Evolutionary conservation across 495 filamentous ascomycete species (phyloP), one percentile per base, ranked within the genome.

Genomic region (Aspergillus bridgeri): DNA sequence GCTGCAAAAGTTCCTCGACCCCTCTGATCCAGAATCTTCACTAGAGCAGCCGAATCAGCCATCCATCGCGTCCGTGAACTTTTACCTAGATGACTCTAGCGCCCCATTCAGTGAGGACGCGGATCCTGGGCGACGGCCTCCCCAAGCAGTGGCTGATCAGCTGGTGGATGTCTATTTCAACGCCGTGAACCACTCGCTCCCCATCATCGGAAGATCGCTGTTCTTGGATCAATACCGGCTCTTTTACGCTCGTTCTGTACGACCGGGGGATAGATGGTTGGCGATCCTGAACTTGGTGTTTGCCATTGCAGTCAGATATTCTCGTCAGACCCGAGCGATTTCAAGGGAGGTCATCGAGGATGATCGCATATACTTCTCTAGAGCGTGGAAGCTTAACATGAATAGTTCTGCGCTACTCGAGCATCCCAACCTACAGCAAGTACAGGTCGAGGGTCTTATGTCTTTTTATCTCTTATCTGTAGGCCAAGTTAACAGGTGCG

Each of bases 211-310:
- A 7, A 81, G 80, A 49, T 60, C 51, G 9, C 64, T 70, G n/a
- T 80, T 81, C 29, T 48, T 73, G 27, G 55, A 56, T 25, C 78
- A 82, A 53, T 77, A 73, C 59, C 70, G 65, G 44, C 68, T 65
- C 4, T 77, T 74, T 42, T 79, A 73, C 49, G 65, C 67, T 24
- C 53, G 68, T 9, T 68, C 60, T 19, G 61, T 71, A 25, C 66
- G 70, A 42, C 74, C 77, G 19, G 71, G 75, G 2, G 74, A 69
- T 18, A 71, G 77, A 48, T 88, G 83, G 83, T 67, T 84, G 46
- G 80, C 82, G 0, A 80, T 83, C 18, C 59, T 88, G 20, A 88
- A 89, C 65, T 59, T 87, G n/a, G 75, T 88, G 29, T 87, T 89
- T 65, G 86, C 86, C 18, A 85, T 87, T 57, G 78, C 79, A 11